Evolutionary conservation across 2,329 filamentous ascomycete genomes (phyloP).

Genomic region (Magnaporthiopsis incrustans): DNA sequence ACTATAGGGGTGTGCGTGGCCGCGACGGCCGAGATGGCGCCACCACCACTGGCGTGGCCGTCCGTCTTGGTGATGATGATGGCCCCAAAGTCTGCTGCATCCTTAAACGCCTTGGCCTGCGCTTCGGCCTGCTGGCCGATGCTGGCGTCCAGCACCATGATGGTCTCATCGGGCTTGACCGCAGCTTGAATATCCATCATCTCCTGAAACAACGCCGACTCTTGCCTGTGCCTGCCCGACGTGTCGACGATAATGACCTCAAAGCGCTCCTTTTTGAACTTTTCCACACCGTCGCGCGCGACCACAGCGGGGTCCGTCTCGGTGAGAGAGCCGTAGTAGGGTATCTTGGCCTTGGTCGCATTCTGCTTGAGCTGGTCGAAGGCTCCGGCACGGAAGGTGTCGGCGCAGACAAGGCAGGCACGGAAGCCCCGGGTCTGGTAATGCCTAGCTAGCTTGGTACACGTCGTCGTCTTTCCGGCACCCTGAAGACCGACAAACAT

Average conservation of each 20-base stretch:
- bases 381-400: conserved; percentile 96
- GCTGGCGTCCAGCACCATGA: conserved; percentile 94
- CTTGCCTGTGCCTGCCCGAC: conserved; percentile 87
- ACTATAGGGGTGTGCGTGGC: conserved; percentile 96
- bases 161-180: conserved; percentile 88
- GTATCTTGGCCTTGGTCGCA: conserved; percentile 96
- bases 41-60: conserved; percentile 88
- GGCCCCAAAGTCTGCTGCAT: conserved; percentile 90
- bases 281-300: conserved; percentile 89
- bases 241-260: conserved; percentile 99
- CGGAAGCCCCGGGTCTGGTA: conserved; percentile 93
- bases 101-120: conserved; percentile 94
- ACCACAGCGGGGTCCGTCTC: conserved; percentile 94
- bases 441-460: conserved; percentile 91
- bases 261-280: conserved; percentile 98
- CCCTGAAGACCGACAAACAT: conserved; percentile 99
- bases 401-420: conserved; percentile 88
- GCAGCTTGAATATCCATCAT: conserved; percentile 96
- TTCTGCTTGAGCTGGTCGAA: conserved; percentile 99
- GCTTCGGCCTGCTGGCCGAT: conserved; percentile 95
- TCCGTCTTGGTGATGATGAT: conserved; percentile 99
- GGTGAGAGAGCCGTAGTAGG: conserved; percentile 93
- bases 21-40: conserved; percentile 94
- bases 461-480: conserved; percentile 95
- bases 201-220: conserved; percentile 90